Base-by-base conservation (phyloP, 2,329 filamentous ascomycete species). In the Tympanopsis confertula region DNA sequence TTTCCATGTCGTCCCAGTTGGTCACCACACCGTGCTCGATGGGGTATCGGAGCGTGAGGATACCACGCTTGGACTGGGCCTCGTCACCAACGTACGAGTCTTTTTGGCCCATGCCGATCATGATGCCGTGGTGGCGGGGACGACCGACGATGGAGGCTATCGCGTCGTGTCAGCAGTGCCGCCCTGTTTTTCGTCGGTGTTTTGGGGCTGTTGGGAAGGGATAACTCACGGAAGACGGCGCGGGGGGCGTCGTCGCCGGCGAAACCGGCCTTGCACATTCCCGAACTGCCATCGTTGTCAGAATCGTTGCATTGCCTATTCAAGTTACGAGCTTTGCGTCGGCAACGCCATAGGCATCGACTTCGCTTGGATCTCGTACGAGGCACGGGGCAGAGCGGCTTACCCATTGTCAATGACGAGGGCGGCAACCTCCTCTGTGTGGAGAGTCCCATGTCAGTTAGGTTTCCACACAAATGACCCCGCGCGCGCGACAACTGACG, bases 381-480 rank as follows among this genome's bases (percentile, higher is more conserved):
- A n/a, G n/a, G n/a, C n/a, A n/a, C n/a, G n/a, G n/a, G n/a, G n/a
- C n/a, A n/a, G n/a, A n/a, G n/a, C n/a, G 69, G 74, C 88, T 86
- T 89, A 98, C 91, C 91, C 91, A 96, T 98, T 98, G 88, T 98
- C 91, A 74, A 98, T 96, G 71, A 98, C 91, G 86, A 98, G 88
- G 70, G 91, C 91, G 69, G 91, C 91, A 71, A 98, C 91, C 86
- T 98, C 91, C 80, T 98, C 91, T 96, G 64, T 68, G 70, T 47
- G 45, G 45, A 47, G 53, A 46, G 61, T 51, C 39, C 50, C 43
- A 49, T 22, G 59, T 72, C 50, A 74, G 71, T 56, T 45, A 55
- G 41, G 44, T 45, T 41, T 44, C 20, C 26, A 35, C 35, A 37
- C 37, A 18, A 26, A 29, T 29, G 24, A n/a, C 24, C 12, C 24